These are phyloP conservation scores for Fabrea salina DNA, from an alignment of 169 alveolate species.

Conservation along the genomic window DNA sequence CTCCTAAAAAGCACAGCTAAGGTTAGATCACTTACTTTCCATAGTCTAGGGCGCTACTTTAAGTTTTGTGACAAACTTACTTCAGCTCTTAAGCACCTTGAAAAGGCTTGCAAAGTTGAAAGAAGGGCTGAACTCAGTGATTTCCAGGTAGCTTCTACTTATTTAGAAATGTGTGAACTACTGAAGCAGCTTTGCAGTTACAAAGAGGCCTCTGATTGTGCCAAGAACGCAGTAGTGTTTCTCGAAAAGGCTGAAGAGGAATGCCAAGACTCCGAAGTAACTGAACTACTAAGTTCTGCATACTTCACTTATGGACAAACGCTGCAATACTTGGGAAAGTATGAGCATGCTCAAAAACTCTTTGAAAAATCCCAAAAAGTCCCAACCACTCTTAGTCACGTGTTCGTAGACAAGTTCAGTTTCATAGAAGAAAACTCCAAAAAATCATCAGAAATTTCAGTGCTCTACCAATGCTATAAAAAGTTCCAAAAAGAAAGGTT, in stretches of 20 bases:
- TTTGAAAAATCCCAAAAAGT: background rate
- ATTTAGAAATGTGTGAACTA: background rate
- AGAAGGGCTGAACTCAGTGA: background rate
- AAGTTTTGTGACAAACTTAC: conserved; percentile 2
- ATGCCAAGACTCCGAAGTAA: background rate
- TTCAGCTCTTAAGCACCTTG: background rate
- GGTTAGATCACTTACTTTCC: background rate
- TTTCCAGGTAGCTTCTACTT: background rate
- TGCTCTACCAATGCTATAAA: background rate
- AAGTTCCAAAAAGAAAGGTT: background rate
- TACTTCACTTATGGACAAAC: background rate
- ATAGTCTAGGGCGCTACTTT: conserved; percentile 10
- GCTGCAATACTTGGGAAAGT: conserved; percentile 4
- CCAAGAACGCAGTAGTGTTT: background rate
- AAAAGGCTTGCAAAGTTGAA: conserved; percentile 2
- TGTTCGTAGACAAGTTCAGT: background rate
- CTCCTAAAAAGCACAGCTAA: background rate
- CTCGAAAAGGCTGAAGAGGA: conserved; percentile 20
- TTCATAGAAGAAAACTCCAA: background rate
- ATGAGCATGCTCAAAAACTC: background rate
- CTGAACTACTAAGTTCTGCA: background rate
- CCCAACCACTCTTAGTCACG: background rate
- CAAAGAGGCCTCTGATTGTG: background rate
- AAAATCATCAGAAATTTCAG: background rate
- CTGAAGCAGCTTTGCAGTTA: background rate